A percentile compares a stretch with the other conserved stretches of the same genome.
These are phyloP conservation scores for Fomitiporia mediterranea DNA, from an alignment of 1,284 basidiomycete genomes.

Conservation along the genomic window DNA sequence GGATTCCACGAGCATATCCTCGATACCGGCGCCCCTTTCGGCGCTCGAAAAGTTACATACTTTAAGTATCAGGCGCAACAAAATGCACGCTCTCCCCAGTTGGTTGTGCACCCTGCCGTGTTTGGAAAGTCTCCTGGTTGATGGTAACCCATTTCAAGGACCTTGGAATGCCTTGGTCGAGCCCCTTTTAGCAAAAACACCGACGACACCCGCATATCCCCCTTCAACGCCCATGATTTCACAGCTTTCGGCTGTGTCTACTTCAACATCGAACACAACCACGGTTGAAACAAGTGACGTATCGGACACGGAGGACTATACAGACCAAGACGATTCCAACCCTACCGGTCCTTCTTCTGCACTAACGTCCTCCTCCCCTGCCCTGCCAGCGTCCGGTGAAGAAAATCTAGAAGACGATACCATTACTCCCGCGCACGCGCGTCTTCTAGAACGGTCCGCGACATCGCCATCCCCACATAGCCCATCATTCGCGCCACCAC, in stretches of 20 bases:
- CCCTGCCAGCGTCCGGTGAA: constrained; percentile 7
- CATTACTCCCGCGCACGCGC: constrained; percentile 58
- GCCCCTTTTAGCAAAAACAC: constrained; percentile 64
- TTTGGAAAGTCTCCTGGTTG: constrained; percentile 84
- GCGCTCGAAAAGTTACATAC: constrained; percentile 77
- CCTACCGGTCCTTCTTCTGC: not conserved
- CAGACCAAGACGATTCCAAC: constrained; percentile 35
- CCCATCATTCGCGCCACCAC: constrained; percentile 21
- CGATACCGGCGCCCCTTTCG: constrained; percentile 65
- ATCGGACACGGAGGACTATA: constrained; percentile 43
- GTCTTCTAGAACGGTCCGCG: constrained; percentile 44
- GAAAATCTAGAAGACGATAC: constrained; percentile 57
- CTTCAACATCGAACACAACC: constrained; percentile 38
- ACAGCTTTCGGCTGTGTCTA: constrained; percentile 40
- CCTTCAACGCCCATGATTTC: constrained; percentile 61
- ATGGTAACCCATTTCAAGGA: constrained; percentile 90
- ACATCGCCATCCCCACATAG: constrained; percentile 37
- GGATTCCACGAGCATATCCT: constrained; percentile 79
- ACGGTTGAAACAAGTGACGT: constrained; percentile 48
- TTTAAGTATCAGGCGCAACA: constrained; percentile 84
- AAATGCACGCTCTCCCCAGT: constrained; percentile 82
- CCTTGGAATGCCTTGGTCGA: constrained; percentile 88
- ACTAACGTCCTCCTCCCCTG: not conserved
- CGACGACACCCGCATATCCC: constrained; percentile 58
- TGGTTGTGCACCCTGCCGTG: constrained; percentile 87